These are phyloP conservation scores for Lepidium campestre DNA, from an alignment of 441 rosid genomes.

Conservation along the genomic window DNA sequence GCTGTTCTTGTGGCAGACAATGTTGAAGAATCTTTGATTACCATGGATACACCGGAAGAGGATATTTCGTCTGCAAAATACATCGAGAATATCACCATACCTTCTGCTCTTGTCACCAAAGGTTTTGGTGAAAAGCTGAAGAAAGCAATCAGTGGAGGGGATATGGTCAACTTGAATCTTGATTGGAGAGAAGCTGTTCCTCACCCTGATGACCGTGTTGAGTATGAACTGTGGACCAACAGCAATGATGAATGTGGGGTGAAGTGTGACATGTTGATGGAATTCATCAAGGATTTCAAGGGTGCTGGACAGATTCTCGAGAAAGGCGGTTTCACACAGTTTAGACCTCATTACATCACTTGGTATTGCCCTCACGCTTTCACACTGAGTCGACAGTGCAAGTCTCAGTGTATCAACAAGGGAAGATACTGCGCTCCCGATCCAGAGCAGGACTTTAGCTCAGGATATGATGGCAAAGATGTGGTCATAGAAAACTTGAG, in stretches of 20 bases:
- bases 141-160: constrained; percentile 63
- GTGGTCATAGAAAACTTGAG: constrained; percentile 89
- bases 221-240: constrained; percentile 91
- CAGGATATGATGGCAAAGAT: constrained; percentile 89
- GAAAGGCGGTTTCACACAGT: constrained; percentile 87
- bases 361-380: constrained; percentile 97
- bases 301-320: constrained; percentile 93
- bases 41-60: constrained; percentile 93
- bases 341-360: constrained; percentile 92
- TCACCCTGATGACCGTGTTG: constrained; percentile 97
- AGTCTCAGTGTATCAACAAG: constrained; percentile 94
- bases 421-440: constrained; percentile 98
- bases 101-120: constrained; percentile 91
- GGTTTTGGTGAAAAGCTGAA: constrained; percentile 56
- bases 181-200: constrained; percentile 99
- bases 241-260: constrained; percentile 94
- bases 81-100: constrained; percentile 90
- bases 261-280: constrained; percentile 92
- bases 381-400: constrained; percentile 85
- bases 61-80: constrained; percentile 64
- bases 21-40: constrained; percentile 78
- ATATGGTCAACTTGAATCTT: constrained; percentile 94
- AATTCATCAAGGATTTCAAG: constrained; percentile 75
- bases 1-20: constrained; percentile 83
- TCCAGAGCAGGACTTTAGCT: constrained; percentile 93